A percentile compares a stretch with the other conserved stretches of the same genome.
Evolutionary conservation across 1,139 yeast species (phyloP).

Genomic region (Candida sanyaensis): DNA sequence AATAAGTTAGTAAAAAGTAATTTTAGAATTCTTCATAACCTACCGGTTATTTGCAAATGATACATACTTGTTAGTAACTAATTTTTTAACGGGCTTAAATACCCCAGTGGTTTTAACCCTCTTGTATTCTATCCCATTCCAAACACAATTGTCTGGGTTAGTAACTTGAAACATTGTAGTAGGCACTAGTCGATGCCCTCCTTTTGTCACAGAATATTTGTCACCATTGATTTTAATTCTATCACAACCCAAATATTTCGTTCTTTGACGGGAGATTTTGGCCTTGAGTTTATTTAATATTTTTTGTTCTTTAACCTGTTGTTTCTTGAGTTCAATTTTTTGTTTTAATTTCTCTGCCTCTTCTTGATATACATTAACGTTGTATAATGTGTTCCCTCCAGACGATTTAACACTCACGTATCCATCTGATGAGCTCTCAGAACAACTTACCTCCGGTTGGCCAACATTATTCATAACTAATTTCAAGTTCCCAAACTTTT

Average conservation of each 20-base stretch:
- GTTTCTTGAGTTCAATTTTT: slow-evolving; percentile 11
- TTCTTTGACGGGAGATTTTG: slow-evolving; percentile 25
- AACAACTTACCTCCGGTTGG: neutral
- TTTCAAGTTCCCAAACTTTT: slow-evolving; percentile 9
- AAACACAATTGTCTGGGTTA: slow-evolving; percentile 19
- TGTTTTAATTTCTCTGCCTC: slow-evolving; percentile 22
- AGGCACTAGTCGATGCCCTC: slow-evolving; percentile 36
- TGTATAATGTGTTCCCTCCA: slow-evolving; percentile 41
- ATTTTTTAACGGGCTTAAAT: slow-evolving; percentile 16
- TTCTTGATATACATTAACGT: slow-evolving; percentile 31
- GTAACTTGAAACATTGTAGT: slow-evolving; percentile 21
- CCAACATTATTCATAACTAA: slow-evolving; percentile 5
- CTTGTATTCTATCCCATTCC: slow-evolving; percentile 33
- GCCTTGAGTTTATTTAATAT: slow-evolving; percentile 14
- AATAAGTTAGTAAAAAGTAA: neutral
- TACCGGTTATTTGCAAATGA: neutral
- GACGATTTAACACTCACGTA: slow-evolving; percentile 21
- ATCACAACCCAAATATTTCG: slow-evolving; percentile 37
- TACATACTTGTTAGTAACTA: slow-evolving; percentile 4
- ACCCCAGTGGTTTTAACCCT: slow-evolving; percentile 25
- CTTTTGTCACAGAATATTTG: slow-evolving; percentile 33
- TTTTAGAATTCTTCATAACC: too few relatives aligned
- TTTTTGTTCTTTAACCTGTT: slow-evolving; percentile 18
- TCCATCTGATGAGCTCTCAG: slow-evolving; percentile 6
- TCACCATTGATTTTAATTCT: slow-evolving; percentile 34